phyloP scores from a whole-genome alignment of 805 yeast species.

The Nakazawaea ishiwadae region DNA sequence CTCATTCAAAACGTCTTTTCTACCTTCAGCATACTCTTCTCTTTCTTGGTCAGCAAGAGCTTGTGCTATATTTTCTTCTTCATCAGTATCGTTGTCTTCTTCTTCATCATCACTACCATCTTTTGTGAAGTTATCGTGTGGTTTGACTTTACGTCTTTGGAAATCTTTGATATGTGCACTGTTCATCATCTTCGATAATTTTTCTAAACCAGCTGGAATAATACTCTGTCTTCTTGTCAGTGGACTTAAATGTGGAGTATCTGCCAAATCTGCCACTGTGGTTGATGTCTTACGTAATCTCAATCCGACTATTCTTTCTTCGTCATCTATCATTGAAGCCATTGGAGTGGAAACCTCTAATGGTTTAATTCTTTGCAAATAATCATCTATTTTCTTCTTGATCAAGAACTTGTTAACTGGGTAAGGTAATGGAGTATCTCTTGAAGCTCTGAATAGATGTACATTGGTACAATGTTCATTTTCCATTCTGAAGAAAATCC shows the following conservation, averaged over 20 bases:
- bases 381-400: conserved; percentile 18
- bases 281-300: conserved; percentile 14
- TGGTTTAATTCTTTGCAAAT: conserved; percentile 1
- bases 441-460: conserved; percentile 75
- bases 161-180: conserved; percentile 84
- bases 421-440: conserved; percentile 85
- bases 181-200: conserved; percentile 52
- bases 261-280: conserved; percentile 6
- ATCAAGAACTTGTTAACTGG: conserved; percentile 34
- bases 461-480: conserved; percentile 95
- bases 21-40: not conserved
- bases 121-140: conserved; percentile 28
- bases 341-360: conserved; percentile 5
- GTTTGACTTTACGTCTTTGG: conserved; percentile 52
- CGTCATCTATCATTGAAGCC: conserved; percentile 6
- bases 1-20: too few relatives aligned
- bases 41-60: not conserved
- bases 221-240: not conserved
- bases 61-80: not conserved
- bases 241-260: too few relatives aligned
- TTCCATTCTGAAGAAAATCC: conserved; percentile 92
- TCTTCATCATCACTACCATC: conserved; percentile 29
- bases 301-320: conserved; percentile 16
- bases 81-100: conserved; percentile 15
- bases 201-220: conserved; percentile 27